Conservation (phyloP, 148 eudicot genomes). For the Fagopyrum homotropicum region DNA sequence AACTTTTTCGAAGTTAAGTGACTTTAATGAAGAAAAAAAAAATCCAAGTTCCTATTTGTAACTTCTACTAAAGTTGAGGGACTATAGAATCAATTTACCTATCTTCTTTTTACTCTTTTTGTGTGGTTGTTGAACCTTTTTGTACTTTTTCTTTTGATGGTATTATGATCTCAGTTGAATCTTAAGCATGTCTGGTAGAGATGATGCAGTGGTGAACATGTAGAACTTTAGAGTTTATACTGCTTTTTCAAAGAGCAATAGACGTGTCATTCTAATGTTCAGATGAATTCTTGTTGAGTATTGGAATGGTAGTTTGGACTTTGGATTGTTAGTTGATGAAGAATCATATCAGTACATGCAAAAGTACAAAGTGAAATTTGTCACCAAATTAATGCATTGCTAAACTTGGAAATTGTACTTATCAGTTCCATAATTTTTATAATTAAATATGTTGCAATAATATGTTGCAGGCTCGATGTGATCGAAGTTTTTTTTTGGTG, state of each 20-base stretch:
- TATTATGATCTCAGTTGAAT: too few relatives aligned
- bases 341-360: not conserved
- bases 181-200: not conserved
- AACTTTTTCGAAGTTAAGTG: not conserved
- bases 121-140: too few relatives aligned
- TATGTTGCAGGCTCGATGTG: too few relatives aligned
- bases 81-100: too few relatives aligned
- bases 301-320: slow-evolving; percentile 1
- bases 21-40: not conserved
- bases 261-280: not conserved
- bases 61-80: not conserved
- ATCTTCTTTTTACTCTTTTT: too few relatives aligned
- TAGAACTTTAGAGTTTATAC: not conserved
- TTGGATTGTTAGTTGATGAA: not conserved
- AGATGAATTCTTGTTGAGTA: not conserved
- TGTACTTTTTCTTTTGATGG: too few relatives aligned
- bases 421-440: too few relatives aligned
- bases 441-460: too few relatives aligned
- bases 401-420: too few relatives aligned
- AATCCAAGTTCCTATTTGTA: not conserved
- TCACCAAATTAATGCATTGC: too few relatives aligned
- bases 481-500: too few relatives aligned
- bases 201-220: not conserved
- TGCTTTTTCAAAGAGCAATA: not conserved
- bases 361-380: too few relatives aligned